phyloP scores from a whole-genome alignment of 192 early-diverging fungal genomes.

The Borealophlyctis nickersoniae region DNA sequence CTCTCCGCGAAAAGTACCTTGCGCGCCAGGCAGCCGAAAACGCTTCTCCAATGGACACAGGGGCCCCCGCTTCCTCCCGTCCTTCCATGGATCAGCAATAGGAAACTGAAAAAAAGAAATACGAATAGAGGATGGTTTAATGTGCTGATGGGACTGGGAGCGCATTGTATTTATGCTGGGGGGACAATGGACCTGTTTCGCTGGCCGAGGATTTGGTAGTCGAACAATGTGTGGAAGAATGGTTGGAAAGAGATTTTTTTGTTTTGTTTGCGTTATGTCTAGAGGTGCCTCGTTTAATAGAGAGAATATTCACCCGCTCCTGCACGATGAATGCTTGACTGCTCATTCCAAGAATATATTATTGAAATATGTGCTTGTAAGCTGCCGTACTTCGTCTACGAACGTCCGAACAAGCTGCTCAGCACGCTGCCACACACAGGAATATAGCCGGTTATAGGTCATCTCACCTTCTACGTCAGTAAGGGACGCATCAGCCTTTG shows the following conservation, averaged over 20 bases:
- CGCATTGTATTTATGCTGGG: neutral
- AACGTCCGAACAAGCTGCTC: neutral
- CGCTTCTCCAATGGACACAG: neutral
- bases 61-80: neutral
- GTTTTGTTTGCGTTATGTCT: too few relatives aligned
- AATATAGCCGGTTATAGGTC: too few relatives aligned
- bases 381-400: slow-evolving; percentile 19
- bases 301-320: neutral
- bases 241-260: neutral
- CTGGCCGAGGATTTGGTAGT: too few relatives aligned
- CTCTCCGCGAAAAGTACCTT: neutral
- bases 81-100: slow-evolving; percentile 1
- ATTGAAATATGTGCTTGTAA: slow-evolving; percentile 17
- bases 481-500: slow-evolving; percentile 19
- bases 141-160: too few relatives aligned
- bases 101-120: too few relatives aligned
- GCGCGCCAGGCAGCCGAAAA: neutral
- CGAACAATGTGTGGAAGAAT: too few relatives aligned
- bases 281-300: neutral
- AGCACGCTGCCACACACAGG: neutral
- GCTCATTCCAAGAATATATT: too few relatives aligned
- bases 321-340: too few relatives aligned
- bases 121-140: too few relatives aligned
- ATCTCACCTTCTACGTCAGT: slow-evolving; percentile 31
- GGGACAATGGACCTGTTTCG: too few relatives aligned